Evolutionary conservation across 2,329 filamentous ascomycete species (phyloP).

Genomic region (Didymellaceae sp.): DNA sequence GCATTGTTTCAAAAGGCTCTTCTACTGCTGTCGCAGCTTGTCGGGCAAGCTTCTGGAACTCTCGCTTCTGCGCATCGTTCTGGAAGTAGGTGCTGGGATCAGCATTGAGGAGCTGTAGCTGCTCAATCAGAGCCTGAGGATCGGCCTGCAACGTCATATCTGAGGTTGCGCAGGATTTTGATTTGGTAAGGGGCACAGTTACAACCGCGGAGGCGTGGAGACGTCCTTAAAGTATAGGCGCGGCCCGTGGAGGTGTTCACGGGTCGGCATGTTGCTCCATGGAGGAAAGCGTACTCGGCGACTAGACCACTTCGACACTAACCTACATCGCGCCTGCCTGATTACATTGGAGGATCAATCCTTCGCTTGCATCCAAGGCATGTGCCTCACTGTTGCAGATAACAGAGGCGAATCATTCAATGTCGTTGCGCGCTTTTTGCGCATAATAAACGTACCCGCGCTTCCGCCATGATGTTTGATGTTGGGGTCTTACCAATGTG

Average conservation of each 20-base stretch:
- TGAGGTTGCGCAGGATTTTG: neutral
- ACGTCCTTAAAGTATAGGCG: neutral
- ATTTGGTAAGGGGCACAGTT: neutral
- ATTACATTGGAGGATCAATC: too few species aligned
- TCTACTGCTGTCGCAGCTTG: neutral
- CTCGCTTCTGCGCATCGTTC: slow-evolving; percentile 3
- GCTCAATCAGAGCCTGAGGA: slow-evolving; percentile 1
- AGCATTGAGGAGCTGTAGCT: slow-evolving; percentile 6
- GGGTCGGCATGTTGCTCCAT: neutral
- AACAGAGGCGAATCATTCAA: neutral
- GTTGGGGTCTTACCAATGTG: neutral
- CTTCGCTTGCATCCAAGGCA: neutral
- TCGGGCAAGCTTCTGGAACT: slow-evolving; percentile 5
- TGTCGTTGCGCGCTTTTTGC: neutral
- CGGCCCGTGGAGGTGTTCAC: too few species aligned
- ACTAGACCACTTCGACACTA: neutral
- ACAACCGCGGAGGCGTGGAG: neutral
- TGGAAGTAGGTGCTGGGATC: slow-evolving; percentile 5
- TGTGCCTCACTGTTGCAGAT: neutral
- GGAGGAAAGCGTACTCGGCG: slow-evolving; percentile 1
- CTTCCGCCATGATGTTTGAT: neutral
- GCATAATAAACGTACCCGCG: neutral
- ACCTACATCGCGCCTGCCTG: too few species aligned
- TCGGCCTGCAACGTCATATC: slow-evolving; percentile 4
- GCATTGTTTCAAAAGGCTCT: slow-evolving; percentile 13